phyloP scores from a whole-genome alignment of 31 red algal genomes.

The Asparagopsis taxiformis region DNA sequence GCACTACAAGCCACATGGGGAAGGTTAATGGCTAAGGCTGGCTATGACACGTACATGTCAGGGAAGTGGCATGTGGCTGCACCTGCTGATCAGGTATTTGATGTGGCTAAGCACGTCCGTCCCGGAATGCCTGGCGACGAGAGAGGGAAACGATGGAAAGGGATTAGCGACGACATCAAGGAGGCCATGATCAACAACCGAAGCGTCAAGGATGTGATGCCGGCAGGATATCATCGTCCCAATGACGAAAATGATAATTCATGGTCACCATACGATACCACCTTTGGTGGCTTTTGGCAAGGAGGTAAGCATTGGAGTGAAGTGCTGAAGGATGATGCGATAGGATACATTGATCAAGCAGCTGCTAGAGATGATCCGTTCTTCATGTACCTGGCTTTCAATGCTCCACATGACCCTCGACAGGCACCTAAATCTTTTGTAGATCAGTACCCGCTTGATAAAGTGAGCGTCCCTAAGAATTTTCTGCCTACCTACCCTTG shows the following conservation, averaged over 20 bases:
- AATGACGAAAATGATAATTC: neutral
- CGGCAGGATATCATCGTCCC: neutral
- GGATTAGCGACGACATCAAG: too few species aligned
- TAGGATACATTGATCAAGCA: neutral
- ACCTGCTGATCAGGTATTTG: neutral
- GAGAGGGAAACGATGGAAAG: too few species aligned
- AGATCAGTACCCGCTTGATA: neutral
- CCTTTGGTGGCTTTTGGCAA: neutral
- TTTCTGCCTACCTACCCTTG: neutral
- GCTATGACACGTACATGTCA: neutral
- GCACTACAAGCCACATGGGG: too few species aligned
- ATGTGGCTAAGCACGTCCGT: neutral
- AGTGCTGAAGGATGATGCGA: neutral
- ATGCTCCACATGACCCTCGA: conserved; percentile 1
- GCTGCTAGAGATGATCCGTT: neutral
- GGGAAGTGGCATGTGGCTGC: too few species aligned
- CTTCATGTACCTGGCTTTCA: conserved; percentile 6
- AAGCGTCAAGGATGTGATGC: too few species aligned
- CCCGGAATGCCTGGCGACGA: neutral
- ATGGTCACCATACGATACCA: neutral
- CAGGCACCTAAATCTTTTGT: neutral
- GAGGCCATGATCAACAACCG: too few species aligned
- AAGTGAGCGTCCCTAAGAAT: neutral
- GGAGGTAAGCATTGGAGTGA: conserved; percentile 10
- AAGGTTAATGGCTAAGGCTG: conserved; percentile 1